Evolutionary conservation across 148 eudicot genomes (phyloP), one percentile per base, ranked within the genome.

Genomic region (Rhododendron vialii): DNA sequence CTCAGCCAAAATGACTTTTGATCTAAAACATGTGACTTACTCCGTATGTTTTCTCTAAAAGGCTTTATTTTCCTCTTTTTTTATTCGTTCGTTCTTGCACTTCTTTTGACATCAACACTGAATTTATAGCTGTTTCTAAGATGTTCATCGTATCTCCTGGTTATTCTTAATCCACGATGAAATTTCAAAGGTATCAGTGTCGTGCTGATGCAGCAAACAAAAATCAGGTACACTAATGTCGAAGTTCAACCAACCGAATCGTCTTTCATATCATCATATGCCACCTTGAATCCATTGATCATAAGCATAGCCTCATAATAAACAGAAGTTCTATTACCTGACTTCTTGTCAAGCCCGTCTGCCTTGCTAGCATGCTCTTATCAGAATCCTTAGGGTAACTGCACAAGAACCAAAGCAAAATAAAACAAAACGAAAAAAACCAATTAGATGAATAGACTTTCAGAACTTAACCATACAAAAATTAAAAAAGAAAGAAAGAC

Each of bases 301-400:
- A 47, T 83, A 53, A n/a, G 47, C 26, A 71, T 1, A 71, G 61
- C 43, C 24, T 17, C n/a, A 17, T 71, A 71, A 50, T 12, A 78
- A 1, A 36, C 1, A 18, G 14, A 50, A 65, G 38, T 81, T 81
- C 28, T 33, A 84, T 87, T 41, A 93, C 97, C 95, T 94, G 97
- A 84, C 93, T 91, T 84, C 97, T 90, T 67, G 95, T 88, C 85
- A 94, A 87, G 45, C 97, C 97, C 11, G 97, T 94, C 82, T 94
- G 97, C 84, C 92, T 93, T 43, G 95, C 95, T 55, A 94, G 88
- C 95, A 93, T 89, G 84, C 88, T 84, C 92, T 94, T 94, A 57
- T 94, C 97, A 10, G 95, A 90, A 87, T 94, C 97, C 79, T 92
- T 94, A 20, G 97, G 97, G 69, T 94, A 94, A 45, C 97, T 94